Conservation (phyloP, 805 yeast species). For the Wickerhamomyces subpelliculosus region DNA sequence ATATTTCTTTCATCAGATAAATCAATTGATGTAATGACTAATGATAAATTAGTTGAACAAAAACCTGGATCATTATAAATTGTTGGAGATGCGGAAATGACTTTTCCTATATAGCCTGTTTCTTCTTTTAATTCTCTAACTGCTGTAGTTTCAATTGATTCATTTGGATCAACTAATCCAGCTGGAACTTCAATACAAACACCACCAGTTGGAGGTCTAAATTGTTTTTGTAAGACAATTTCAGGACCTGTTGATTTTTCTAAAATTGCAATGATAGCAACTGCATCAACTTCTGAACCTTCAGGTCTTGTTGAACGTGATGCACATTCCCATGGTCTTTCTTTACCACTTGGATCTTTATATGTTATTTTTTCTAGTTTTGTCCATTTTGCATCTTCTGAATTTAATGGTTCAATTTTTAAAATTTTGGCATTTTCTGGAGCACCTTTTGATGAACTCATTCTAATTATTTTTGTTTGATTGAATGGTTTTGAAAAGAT, state of each 20-base stretch:
- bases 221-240: slow-evolving; percentile 70
- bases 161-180: slow-evolving; percentile 84
- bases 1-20: slow-evolving; percentile 54
- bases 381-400: slow-evolving; percentile 59
- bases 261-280: slow-evolving; percentile 77
- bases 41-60: slow-evolving; percentile 78
- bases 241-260: slow-evolving; percentile 44
- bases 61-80: slow-evolving; percentile 80
- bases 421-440: slow-evolving; percentile 30
- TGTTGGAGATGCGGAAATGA: slow-evolving; percentile 36
- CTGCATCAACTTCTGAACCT: slow-evolving; percentile 67
- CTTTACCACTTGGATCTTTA: slow-evolving; percentile 61
- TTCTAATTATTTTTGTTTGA: not conserved
- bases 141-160: slow-evolving; percentile 73
- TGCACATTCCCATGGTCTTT: slow-evolving; percentile 88
- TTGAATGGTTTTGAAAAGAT: too few species aligned
- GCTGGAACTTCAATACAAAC: slow-evolving; percentile 94
- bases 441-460: slow-evolving; percentile 21
- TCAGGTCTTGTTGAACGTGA: slow-evolving; percentile 31
- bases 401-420: slow-evolving; percentile 22
- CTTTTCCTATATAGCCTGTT: slow-evolving; percentile 82
- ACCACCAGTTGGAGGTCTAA: slow-evolving; percentile 86
- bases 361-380: slow-evolving; percentile 61
- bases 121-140: slow-evolving; percentile 85
- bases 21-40: slow-evolving; percentile 78